Evolutionary conservation across 257 asterid genomes (phyloP).

Genomic region (Orobanche coerulescens): DNA sequence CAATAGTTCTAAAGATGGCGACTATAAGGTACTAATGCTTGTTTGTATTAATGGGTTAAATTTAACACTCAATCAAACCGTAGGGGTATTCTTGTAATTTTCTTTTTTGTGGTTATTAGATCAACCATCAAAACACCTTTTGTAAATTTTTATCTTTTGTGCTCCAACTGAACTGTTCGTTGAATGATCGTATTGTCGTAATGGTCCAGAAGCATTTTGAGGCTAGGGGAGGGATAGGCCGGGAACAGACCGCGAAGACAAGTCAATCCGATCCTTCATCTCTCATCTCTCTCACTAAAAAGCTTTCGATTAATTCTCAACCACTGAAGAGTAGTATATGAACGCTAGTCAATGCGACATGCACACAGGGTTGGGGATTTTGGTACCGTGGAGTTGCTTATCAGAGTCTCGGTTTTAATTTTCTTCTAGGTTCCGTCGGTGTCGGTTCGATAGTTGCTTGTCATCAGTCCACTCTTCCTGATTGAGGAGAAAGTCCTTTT

Average conservation of each 20-base stretch:
- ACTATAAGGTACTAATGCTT: slow-evolving; percentile 27
- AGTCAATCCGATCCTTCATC: slow-evolving; percentile 27
- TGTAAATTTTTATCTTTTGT: too few relatives aligned
- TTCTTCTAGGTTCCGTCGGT: neutral
- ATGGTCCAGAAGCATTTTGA: slow-evolving; percentile 34
- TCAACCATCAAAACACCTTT: neutral
- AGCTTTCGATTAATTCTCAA: slow-evolving; percentile 35
- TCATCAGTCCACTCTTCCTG: neutral
- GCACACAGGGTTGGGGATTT: slow-evolving; percentile 7
- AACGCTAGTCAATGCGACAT: slow-evolving; percentile 6
- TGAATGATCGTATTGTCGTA: neutral
- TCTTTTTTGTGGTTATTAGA: neutral
- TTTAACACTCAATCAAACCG: too few relatives aligned
- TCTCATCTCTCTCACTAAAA: slow-evolving; percentile 34
- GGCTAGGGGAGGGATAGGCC: slow-evolving; percentile 25
- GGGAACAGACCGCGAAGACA: slow-evolving; percentile 24
- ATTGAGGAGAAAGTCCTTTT: neutral
- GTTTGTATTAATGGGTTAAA: neutral
- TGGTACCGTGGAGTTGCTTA: neutral
- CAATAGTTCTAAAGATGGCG: slow-evolving; percentile 17
- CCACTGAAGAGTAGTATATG: slow-evolving; percentile 29
- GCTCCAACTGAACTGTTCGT: too few relatives aligned
- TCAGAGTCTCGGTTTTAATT: neutral
- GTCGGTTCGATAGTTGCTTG: neutral
- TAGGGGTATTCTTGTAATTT: too few relatives aligned